Evolutionary conservation across 306 rosid species (phyloP), one percentile per base, ranked within the genome.

Genomic region (Herpetospermum pedunculosum): DNA sequence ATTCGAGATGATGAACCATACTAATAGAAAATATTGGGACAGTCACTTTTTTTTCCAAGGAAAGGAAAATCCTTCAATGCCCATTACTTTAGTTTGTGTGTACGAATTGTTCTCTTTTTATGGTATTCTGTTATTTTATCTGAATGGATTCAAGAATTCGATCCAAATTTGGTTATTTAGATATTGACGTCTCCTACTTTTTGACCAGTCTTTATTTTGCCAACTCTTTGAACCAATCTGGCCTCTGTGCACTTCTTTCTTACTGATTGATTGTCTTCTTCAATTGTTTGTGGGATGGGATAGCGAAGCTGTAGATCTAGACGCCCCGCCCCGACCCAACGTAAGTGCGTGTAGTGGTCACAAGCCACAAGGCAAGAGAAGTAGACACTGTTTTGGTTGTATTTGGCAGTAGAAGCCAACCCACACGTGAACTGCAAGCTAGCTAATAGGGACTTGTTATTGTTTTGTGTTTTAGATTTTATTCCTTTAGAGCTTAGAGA

Each of bases 361-460:
- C 75, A 68, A 58, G 54, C 47, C 76, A 46, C 35, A 62, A 40
- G 59, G 67, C 78, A 58, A 44, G 59, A 44, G 59, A 74, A 30
- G 80, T 77, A 48, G 81, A 76, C 83, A 63, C 62, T 29, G 52
- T 57, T 80, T 81, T 23, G 80, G 68, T 70, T 63, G 75, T 70
- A 77, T 75, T 26, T 48, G 76, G 55, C 74, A 54, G 58, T 77
- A 70, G 58, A 77, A 72, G 72, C 47, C 65, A 63, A 73, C 38
- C 71, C 60, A 64, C 86, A 70, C 63, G 80, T 77, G 78, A 74
- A 70, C 80, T 70, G 80, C 81, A 26, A 60, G 75, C 60, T 79
- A 74, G 59, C 41, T 65, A 55, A 19, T 37, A 64, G 78, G 37
- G 54, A 48, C 63, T 40, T 58, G 19, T 49, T 72, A 67, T 53